Base-by-base conservation (phyloP, 768 basidiomycete genomes). In the Mycena belliarum region DNA sequence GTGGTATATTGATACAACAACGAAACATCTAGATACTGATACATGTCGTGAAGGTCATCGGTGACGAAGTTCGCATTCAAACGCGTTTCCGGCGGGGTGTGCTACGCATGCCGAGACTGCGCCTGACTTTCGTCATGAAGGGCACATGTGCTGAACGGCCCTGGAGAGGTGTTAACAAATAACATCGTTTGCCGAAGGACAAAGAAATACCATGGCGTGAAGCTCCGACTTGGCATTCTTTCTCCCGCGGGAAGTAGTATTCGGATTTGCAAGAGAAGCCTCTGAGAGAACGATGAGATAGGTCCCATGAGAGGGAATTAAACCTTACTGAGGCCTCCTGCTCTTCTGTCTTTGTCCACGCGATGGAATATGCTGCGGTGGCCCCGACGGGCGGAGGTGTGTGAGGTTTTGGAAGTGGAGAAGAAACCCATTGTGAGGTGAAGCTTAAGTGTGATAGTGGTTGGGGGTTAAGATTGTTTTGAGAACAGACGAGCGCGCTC, bases 71-170 rank as follows among this genome's bases (percentile, higher is more conserved):
- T n/a, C n/a, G n/a, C n/a, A n/a, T n/a, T n/a, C n/a, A n/a, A n/a
- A n/a, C n/a, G n/a, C n/a, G n/a, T n/a, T 9, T 16, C 3, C 67
- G 65, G 15, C 73, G 76, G 35, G 77, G 76, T 12, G 76, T 75
- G 49, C 76, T 79, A 14, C 75, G 76, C 40, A 83, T 81, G 8
- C 82, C 83, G n/a, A 84, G 65, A 0, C 78, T 69, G 28, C 78
- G 79, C 63, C 79, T 82, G 63, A 84, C 69, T 65, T 73, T 79
- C 42, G 80, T 81, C 78, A 81, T 75, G 52, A 84, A 65, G 16
- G 80, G 71, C 40, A 83, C 78, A 65, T 81, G 79, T 18, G 78
- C 64, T 16, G 72, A 73, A 38, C 74, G 74, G 48, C 81, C 80
- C 80, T 83, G 26, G 4, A 41, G 6, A 16, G 21, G 20, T 20